Conservation (phyloP, 768 basidiomycete genomes). For the Tremella fuciformis region DNA sequence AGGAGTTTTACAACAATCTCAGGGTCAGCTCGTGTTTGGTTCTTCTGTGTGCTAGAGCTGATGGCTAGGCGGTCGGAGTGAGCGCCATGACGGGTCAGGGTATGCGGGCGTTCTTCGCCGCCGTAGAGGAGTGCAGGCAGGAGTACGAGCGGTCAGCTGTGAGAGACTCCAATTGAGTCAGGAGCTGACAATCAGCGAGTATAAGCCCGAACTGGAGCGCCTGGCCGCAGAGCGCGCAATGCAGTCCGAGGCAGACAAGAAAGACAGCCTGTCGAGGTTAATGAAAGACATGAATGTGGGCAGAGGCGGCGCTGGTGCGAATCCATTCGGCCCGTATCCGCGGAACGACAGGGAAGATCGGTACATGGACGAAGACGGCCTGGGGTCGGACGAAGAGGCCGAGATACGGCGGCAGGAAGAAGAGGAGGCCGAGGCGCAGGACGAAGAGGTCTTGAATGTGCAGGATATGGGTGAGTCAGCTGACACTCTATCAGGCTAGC, state of each 20-base stretch:
- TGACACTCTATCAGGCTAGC: neutral
- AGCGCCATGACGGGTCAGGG: constrained; percentile 95
- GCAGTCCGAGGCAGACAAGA: constrained; percentile 48
- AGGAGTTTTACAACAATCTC: constrained; percentile 96
- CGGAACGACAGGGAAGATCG: constrained; percentile 48
- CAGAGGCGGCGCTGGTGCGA: constrained; percentile 17
- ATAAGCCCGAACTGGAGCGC: constrained; percentile 80
- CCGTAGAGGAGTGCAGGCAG: constrained; percentile 77
- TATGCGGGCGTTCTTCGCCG: constrained; percentile 83
- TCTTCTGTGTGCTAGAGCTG: neutral
- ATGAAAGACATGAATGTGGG: constrained; percentile 52
- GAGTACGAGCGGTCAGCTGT: constrained; percentile 79
- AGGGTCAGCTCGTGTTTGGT: constrained; percentile 59
- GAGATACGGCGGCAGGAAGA: constrained; percentile 36
- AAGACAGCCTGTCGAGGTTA: constrained; percentile 47
- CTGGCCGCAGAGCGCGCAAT: constrained; percentile 55
- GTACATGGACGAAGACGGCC: constrained; percentile 39
- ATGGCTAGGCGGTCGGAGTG: constrained; percentile 79
- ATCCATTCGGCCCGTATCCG: constrained; percentile 51
- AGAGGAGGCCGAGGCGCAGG: constrained; percentile 38
- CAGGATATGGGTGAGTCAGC: constrained; percentile 38
- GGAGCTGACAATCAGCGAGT: constrained; percentile 61
- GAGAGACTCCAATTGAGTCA: neutral
- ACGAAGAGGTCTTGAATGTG: constrained; percentile 32
- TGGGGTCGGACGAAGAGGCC: constrained; percentile 42